Evolutionary conservation across 2,329 filamentous ascomycete genomes (phyloP).

Genomic region (Clonostachys byssicola): DNA sequence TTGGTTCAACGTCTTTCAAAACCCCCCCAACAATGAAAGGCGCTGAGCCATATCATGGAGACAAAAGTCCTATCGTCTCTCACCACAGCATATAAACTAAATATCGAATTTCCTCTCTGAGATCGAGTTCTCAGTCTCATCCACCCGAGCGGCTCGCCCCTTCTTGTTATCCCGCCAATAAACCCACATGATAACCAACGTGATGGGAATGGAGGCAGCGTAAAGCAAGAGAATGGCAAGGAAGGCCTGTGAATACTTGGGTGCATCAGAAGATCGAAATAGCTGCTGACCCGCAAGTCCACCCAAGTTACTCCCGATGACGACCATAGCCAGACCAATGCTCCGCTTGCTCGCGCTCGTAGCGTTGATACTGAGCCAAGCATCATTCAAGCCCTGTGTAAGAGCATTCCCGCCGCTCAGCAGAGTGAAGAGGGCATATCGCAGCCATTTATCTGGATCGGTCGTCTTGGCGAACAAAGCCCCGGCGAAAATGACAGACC

Average conservation of each 20-base stretch:
- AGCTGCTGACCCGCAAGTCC: slow-evolving; percentile 13
- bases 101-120: too few species aligned
- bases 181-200: slow-evolving; percentile 8
- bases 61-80: too few species aligned
- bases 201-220: slow-evolving; percentile 7
- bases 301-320: slow-evolving; percentile 15
- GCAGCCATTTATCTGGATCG: slow-evolving; percentile 7
- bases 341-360: slow-evolving; percentile 7
- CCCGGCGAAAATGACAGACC: slow-evolving; percentile 11
- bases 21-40: too few species aligned
- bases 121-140: not conserved
- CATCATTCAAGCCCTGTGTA: slow-evolving; percentile 12
- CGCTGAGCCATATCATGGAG: too few species aligned
- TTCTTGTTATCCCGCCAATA: slow-evolving; percentile 14
- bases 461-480: slow-evolving; percentile 5
- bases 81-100: too few species aligned
- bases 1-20: too few species aligned
- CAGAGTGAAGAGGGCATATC: slow-evolving; percentile 10
- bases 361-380: slow-evolving; percentile 15
- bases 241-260: slow-evolving; percentile 9
- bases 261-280: slow-evolving; percentile 11
- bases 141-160: not conserved
- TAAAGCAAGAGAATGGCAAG: slow-evolving; percentile 11
- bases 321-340: slow-evolving; percentile 12
- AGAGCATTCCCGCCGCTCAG: slow-evolving; percentile 11